Evolutionary conservation across 2,329 filamentous ascomycete species (phyloP).

Genomic region (Aspergillus sp.): DNA sequence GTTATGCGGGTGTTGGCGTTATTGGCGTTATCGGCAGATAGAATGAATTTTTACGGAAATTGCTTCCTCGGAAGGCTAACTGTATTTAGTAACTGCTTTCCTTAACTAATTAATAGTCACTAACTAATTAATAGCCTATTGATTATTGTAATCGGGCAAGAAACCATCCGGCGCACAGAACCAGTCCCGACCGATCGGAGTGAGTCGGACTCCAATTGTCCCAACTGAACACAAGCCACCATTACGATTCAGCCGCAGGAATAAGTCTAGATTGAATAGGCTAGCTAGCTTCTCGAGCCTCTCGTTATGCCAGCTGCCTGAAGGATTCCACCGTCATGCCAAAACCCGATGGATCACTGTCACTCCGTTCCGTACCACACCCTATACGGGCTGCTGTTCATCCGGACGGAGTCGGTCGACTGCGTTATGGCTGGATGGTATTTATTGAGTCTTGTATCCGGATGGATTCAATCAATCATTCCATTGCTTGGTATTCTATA

Average conservation of each 20-base stretch:
- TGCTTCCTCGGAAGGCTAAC: too few relatives aligned
- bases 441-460: neutral
- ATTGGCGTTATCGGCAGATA: neutral
- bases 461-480: neutral
- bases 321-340: too few relatives aligned
- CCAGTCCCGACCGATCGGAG: neutral
- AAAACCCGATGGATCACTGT: neutral
- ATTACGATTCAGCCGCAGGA: too few relatives aligned
- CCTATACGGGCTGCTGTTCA: neutral
- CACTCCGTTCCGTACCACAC: neutral
- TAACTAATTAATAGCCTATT: too few relatives aligned
- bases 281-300: neutral
- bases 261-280: too few relatives aligned
- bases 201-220: too few relatives aligned
- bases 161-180: neutral
- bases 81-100: too few relatives aligned
- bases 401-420: neutral
- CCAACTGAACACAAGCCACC: too few relatives aligned
- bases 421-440: neutral
- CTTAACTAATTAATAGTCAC: too few relatives aligned
- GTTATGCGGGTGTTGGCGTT: neutral
- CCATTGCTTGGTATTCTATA: too few relatives aligned
- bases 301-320: neutral
- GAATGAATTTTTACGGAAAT: too few relatives aligned
- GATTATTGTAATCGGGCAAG: neutral